Evolutionary conservation across 768 basidiomycete genomes (phyloP).

Genomic region (Mycena olivaceomarginata): DNA sequence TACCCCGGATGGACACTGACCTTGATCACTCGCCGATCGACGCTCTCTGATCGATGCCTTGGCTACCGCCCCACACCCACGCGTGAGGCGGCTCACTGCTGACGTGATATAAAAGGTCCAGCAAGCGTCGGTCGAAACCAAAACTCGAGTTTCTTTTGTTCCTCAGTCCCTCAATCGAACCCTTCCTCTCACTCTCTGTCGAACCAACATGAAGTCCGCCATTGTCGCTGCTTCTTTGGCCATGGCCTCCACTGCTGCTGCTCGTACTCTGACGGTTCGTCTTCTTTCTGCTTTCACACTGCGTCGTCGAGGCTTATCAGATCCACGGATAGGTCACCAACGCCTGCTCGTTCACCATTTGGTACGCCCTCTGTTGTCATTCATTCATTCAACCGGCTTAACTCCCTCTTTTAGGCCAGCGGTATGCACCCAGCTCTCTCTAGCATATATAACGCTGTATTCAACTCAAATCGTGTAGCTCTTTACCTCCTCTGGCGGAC

Average conservation of each 20-base stretch:
- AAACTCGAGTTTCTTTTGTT: too few species aligned
- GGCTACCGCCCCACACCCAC: too few species aligned
- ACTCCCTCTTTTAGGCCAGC: background rate
- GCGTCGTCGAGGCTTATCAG: too few species aligned
- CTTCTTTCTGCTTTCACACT: too few species aligned
- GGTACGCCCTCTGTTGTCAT: background rate
- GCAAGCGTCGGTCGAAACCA: too few species aligned
- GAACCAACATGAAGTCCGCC: conserved; percentile 2
- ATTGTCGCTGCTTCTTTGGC: background rate
- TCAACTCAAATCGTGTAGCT: background rate
- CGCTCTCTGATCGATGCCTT: too few species aligned
- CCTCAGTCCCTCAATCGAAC: too few species aligned
- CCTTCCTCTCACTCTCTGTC: too few species aligned
- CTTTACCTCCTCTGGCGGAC: conserved; percentile 24
- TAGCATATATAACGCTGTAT: background rate
- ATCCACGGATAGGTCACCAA: conserved; percentile 10
- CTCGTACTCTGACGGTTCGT: conserved; percentile 12
- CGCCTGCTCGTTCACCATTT: conserved; percentile 29
- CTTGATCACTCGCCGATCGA: too few species aligned
- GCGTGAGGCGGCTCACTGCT: too few species aligned
- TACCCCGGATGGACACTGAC: too few species aligned
- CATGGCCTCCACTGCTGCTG: conserved; percentile 21
- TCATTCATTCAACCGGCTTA: background rate
- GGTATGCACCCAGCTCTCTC: background rate
- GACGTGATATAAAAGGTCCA: too few species aligned